phyloP scores from a whole-genome alignment of 768 basidiomycete species.

The Termitomyces titanicus region DNA sequence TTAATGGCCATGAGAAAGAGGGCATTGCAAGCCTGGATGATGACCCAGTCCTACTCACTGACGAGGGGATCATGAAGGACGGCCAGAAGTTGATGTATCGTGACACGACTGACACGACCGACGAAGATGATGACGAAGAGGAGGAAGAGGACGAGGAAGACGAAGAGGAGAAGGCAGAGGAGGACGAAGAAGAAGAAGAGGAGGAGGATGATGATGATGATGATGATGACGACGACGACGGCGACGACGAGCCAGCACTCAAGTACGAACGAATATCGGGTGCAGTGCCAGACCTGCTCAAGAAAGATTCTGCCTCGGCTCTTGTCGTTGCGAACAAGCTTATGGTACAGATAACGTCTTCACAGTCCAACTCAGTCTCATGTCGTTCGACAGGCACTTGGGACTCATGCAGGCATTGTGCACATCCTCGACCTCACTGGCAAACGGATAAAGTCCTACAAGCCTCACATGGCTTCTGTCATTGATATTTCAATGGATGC shows the following conservation, averaged over 20 bases:
- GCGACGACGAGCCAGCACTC: constrained; percentile 87
- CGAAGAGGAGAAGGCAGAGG: constrained; percentile 22
- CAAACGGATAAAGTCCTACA: constrained; percentile 81
- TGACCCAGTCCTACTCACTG: not conserved
- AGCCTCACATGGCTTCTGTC: constrained; percentile 86
- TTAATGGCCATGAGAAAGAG: not conserved
- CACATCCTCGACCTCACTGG: constrained; percentile 81
- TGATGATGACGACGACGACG: constrained; percentile 61
- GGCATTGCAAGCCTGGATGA: not conserved
- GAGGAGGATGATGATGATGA: constrained; percentile 42
- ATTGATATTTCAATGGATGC: constrained; percentile 82
- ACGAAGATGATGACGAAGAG: constrained; percentile 21
- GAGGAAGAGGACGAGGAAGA: constrained; percentile 22
- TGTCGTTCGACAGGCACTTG: constrained; percentile 60
- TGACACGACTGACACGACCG: constrained; percentile 19
- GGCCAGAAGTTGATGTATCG: not conserved
- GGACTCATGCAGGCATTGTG: constrained; percentile 91
- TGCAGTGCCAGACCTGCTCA: constrained; percentile 68
- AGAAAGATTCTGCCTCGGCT: constrained; percentile 87
- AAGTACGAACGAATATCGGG: constrained; percentile 88
- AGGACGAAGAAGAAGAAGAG: constrained; percentile 20
- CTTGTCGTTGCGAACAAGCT: constrained; percentile 70
- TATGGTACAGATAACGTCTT: constrained; percentile 42
- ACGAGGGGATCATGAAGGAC: not conserved
- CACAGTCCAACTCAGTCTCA: constrained; percentile 7